Conservation (phyloP, 495 filamentous ascomycete species). For the Tuber indicum region DNA sequence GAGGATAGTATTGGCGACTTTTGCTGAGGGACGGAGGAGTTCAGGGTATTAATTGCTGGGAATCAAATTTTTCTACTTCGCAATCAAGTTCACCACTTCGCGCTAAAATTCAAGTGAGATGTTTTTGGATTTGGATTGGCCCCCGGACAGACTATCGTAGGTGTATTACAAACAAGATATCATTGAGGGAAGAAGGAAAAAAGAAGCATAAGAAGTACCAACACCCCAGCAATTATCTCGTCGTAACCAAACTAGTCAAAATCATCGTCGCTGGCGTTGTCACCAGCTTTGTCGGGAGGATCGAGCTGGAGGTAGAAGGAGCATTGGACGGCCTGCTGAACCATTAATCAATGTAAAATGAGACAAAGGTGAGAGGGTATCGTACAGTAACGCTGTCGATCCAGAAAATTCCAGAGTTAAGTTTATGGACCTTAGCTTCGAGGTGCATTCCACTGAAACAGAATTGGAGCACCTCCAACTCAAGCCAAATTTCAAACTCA, state of each 20-base stretch:
- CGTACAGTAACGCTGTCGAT: slow-evolving; percentile 44
- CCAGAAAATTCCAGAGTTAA: slow-evolving; percentile 56
- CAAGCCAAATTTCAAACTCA: slow-evolving; percentile 60
- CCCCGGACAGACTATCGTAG: neutral
- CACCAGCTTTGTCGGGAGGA: slow-evolving; percentile 19
- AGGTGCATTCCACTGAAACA: slow-evolving; percentile 75
- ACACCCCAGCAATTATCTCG: neutral
- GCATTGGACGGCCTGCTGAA: slow-evolving; percentile 31
- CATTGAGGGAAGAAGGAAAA: neutral
- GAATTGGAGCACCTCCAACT: slow-evolving; percentile 56
- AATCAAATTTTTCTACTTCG: neutral
- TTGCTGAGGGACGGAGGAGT: neutral
- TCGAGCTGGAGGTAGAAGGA: slow-evolving; percentile 32
- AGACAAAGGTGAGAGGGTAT: neutral
- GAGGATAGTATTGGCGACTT: neutral
- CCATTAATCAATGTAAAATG: neutral
- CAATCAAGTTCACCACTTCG: neutral
- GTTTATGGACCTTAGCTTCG: slow-evolving; percentile 54
- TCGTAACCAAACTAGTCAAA: slow-evolving; percentile 14
- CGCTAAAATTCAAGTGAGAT: neutral
- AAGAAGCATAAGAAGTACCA: neutral
- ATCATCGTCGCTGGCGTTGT: slow-evolving; percentile 25
- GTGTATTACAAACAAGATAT: neutral
- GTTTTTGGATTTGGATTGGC: neutral
- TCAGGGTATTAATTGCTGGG: neutral